These are phyloP conservation scores for Torulaspora microellipsoides DNA, from an alignment of 805 yeast genomes.

Conservation along the genomic window DNA sequence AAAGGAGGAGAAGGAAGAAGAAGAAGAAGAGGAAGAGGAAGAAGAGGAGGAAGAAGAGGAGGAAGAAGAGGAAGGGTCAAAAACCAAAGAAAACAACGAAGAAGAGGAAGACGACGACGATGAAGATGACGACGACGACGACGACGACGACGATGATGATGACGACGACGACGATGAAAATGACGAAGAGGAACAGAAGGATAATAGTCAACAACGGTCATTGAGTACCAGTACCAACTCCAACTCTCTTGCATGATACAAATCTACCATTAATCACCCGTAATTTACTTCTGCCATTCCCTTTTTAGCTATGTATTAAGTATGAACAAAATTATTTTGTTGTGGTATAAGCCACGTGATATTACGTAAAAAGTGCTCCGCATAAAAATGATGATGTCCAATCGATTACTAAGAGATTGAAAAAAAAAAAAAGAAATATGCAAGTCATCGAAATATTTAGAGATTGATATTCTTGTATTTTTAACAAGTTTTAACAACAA, in stretches of 20 bases:
- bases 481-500: too few species aligned
- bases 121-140: conserved; percentile 40
- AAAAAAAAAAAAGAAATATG: not conserved
- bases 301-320: too few species aligned
- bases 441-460: not conserved
- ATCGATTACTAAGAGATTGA: conserved; percentile 2
- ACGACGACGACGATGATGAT: conserved; percentile 46
- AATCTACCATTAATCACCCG: too few species aligned
- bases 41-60: conserved; percentile 37
- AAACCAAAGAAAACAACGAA: conserved; percentile 33
- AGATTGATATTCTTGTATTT: too few species aligned
- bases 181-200: conserved; percentile 39
- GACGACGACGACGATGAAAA: conserved; percentile 40
- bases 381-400: too few species aligned
- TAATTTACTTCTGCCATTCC: too few species aligned
- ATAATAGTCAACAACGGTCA: not conserved
- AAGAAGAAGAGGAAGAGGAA: conserved; percentile 42
- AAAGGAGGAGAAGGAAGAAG: conserved; percentile 48
- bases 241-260: too few species aligned
- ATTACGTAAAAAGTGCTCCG: not conserved
- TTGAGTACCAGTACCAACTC: too few species aligned
- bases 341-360: not conserved
- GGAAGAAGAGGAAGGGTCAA: conserved; percentile 32
- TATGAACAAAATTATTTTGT: too few species aligned
- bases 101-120: conserved; percentile 46